phyloP scores from a whole-genome alignment of 1,139 yeast species.

The Kodamaea plutei region DNA sequence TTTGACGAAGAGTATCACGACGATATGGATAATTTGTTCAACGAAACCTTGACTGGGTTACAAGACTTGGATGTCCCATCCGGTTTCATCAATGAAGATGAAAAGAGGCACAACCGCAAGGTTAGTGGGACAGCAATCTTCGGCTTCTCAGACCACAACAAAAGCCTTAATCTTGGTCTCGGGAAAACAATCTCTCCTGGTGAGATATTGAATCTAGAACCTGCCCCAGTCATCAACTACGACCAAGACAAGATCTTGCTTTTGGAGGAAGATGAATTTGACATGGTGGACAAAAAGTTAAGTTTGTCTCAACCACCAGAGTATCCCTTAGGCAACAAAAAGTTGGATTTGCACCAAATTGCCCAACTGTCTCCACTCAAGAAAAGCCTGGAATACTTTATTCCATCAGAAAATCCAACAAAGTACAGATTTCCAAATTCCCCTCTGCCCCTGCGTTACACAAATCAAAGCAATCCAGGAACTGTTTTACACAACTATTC shows the following conservation, averaged over 20 bases:
- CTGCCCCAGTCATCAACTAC: constrained; percentile 16
- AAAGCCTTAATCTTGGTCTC: constrained; percentile 43
- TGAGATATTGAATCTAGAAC: constrained; percentile 24
- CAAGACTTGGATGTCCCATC: constrained; percentile 53
- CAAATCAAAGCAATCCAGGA: constrained; percentile 9
- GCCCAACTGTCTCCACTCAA: constrained; percentile 11
- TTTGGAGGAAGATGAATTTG: constrained; percentile 29
- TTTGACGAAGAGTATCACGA: constrained; percentile 31
- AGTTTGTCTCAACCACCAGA: too few relatives aligned
- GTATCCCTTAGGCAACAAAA: too few relatives aligned
- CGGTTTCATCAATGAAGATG: constrained; percentile 11
- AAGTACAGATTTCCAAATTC: constrained; percentile 50
- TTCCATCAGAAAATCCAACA: constrained; percentile 34
- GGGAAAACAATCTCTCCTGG: constrained; percentile 35
- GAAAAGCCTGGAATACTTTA: constrained; percentile 4
- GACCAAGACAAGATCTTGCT: constrained; percentile 16
- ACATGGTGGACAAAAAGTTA: too few relatives aligned
- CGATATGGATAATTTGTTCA: constrained; percentile 36
- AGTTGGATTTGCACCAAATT: constrained; percentile 11
- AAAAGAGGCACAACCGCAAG: constrained; percentile 31
- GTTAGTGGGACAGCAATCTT: constrained; percentile 63
- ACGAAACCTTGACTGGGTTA: constrained; percentile 41
- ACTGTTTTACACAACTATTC: constrained; percentile 23
- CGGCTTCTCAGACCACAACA: constrained; percentile 54
- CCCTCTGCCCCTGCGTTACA: constrained; percentile 20